Base-by-base conservation (phyloP, 169 alveolate species). In the Plasmodium malariae region DNA sequence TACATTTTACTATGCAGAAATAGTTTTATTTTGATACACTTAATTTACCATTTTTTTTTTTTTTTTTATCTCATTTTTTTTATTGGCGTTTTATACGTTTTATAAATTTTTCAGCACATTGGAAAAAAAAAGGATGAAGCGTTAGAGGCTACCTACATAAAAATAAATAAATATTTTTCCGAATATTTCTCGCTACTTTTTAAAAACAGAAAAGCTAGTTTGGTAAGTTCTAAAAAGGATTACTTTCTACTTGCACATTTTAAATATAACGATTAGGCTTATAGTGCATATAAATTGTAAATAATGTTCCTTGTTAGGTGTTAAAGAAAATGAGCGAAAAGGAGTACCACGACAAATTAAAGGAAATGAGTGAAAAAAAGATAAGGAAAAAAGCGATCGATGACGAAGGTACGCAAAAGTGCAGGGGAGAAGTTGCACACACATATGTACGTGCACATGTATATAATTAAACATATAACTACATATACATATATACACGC, bases 91-190 rank as follows among this genome's bases (percentile, higher is more conserved):
- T n/a, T n/a, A n/a, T n/a, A n/a, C n/a, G n/a, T n/a, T n/a, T n/a
- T n/a, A n/a, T n/a, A n/a, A n/a, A n/a, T 34, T 68, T 78, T 5
- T 19, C 59, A 80, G 90, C 90, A 80, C 14, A 80, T 80, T n/a
- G 90, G 90, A n/a, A 80, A 80, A 32, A 80, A 80, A 71, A 80
- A 80, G 59, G 90, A 80, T 69, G 90, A 80, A 67, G 90, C 90
- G 19, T 51, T 80, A 28, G 90, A 80, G 60, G 90, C 90, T 65
- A 80, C 90, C 34, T 80, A 80, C 57, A 54, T 80, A 26, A 80
- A 80, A 80, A 80, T 80, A 36, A 80, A 71, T 67, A 80, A 80
- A 80, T 80, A 80, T 36, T 80, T 80, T 69, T 80, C 90, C 30
- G 90, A 80, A 32, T 80, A 80, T 49, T 80, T 80, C 57, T 80